Percentiles rank a stretch among this genome's conserved stretches.
Evolutionary conservation across 116 monocot species (phyloP).

Genomic region (Cymodocea nodosa): DNA sequence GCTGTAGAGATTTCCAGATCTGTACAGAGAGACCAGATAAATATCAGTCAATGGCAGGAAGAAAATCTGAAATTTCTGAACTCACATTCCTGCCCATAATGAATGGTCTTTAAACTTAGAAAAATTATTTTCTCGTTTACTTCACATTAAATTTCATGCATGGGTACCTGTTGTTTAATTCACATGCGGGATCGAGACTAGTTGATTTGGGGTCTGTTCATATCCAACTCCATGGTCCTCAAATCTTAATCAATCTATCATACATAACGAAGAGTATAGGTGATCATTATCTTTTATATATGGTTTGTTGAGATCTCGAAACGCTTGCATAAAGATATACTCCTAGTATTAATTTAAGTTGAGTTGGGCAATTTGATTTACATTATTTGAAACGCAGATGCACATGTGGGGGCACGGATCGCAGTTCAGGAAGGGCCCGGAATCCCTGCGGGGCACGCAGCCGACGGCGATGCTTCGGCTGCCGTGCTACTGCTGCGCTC

Average conservation of each 20-base stretch:
- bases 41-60: background rate
- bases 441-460: constrained; percentile 74
- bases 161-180: background rate
- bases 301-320: no score
- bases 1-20: no score
- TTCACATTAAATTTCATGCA: constrained; percentile 6
- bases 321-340: no score
- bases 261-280: no score
- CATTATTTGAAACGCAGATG: constrained; percentile 54
- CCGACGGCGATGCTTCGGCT: constrained; percentile 85
- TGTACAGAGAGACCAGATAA: background rate
- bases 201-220: no score
- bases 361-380: no score
- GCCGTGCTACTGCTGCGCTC: constrained; percentile 84
- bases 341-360: no score
- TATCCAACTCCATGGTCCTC: background rate
- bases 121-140: background rate
- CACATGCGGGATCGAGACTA: no score
- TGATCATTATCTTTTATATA: no score
- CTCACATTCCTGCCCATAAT: background rate
- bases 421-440: constrained; percentile 72
- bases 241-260: no score
- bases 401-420: constrained; percentile 98
- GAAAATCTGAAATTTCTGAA: no score
- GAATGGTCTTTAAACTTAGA: background rate